phyloP scores from a whole-genome alignment of 768 basidiomycete genomes.

The Agaricus sinodeliciosus region DNA sequence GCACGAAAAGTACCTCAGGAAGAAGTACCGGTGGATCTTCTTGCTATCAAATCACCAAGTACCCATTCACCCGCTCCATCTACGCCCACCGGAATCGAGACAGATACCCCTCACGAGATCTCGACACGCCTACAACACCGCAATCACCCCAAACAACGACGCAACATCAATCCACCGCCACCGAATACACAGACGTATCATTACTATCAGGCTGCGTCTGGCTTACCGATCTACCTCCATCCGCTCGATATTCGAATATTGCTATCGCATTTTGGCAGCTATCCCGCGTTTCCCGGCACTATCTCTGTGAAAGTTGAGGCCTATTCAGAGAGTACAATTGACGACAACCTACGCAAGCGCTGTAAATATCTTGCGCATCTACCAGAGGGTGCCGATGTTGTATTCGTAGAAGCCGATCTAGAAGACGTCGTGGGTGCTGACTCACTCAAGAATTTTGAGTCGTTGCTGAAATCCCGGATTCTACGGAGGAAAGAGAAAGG shows the following conservation, averaged over 20 bases:
- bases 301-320: slow-evolving; percentile 80
- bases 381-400: slow-evolving; percentile 87
- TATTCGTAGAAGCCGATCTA: slow-evolving; percentile 88
- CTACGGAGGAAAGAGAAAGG: slow-evolving; percentile 74
- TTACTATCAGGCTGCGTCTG: slow-evolving; percentile 93
- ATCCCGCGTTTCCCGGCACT: slow-evolving; percentile 76
- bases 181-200: slow-evolving; percentile 88
- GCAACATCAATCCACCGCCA: slow-evolving; percentile 81
- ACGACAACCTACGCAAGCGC: slow-evolving; percentile 89
- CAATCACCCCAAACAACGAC: slow-evolving; percentile 50
- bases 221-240: slow-evolving; percentile 87
- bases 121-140: slow-evolving; percentile 23
- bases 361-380: slow-evolving; percentile 95
- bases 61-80: slow-evolving; percentile 12
- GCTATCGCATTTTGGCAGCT: slow-evolving; percentile 73
- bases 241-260: slow-evolving; percentile 95
- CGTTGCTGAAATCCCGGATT: slow-evolving; percentile 69
- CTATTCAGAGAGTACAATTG: slow-evolving; percentile 70
- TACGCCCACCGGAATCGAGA: neutral
- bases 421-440: slow-evolving; percentile 68
- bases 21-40: slow-evolving; percentile 32
- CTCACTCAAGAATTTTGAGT: slow-evolving; percentile 78
- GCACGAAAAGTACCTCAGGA: slow-evolving; percentile 16
- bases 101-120: slow-evolving; percentile 8
- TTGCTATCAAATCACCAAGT: slow-evolving; percentile 34